These are phyloP conservation scores for Gossypium australe DNA, from an alignment of 345 rosid genomes.

Conservation along the genomic window DNA sequence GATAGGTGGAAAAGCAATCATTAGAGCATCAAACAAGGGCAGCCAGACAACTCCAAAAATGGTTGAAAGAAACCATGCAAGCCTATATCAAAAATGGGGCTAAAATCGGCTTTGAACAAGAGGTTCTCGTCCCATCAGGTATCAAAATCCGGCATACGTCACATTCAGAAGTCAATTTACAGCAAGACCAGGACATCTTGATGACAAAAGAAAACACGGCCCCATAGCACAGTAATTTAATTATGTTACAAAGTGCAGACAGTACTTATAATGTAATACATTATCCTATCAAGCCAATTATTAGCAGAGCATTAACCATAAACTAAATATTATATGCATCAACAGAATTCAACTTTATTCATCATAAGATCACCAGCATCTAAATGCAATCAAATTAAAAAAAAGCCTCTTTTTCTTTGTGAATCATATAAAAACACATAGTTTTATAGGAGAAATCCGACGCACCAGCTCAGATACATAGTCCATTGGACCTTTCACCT, in stretches of 20 bases:
- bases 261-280: not conserved
- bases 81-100: not conserved
- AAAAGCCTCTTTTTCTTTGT: too few relatives aligned
- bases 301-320: not conserved
- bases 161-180: not conserved
- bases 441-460: conserved; percentile 3
- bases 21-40: not conserved
- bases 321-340: not conserved
- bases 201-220: not conserved
- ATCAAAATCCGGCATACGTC: not conserved
- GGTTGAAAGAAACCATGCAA: not conserved
- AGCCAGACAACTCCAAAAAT: conserved; percentile 3
- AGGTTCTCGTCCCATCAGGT: not conserved
- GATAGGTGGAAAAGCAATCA: not conserved
- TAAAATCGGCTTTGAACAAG: not conserved
- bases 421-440: not conserved
- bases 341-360: too few relatives aligned
- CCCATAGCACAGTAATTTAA: not conserved
- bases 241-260: not conserved
- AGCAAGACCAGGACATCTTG: conserved; percentile 2
- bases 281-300: not conserved
- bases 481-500: conserved; percentile 81
- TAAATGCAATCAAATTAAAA: too few relatives aligned
- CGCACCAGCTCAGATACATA: conserved; percentile 96
- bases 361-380: too few relatives aligned